Percentiles rank a stretch among this genome's conserved stretches.
Evolutionary conservation across 768 basidiomycete genomes (phyloP).

Genomic region (Leccinum boreale): DNA sequence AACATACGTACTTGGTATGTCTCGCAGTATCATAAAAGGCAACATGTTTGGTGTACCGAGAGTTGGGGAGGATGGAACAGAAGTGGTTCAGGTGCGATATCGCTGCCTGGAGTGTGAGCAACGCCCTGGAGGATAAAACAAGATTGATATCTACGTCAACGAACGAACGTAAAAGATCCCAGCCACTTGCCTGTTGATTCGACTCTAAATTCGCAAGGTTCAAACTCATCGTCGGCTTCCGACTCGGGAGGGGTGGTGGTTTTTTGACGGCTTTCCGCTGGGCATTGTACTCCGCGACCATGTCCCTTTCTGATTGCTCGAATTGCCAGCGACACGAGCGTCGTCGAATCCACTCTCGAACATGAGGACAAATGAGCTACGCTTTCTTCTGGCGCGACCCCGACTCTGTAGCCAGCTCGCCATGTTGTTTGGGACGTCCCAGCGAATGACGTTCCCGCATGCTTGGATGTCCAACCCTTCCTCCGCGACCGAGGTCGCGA

Average conservation of each 20-base stretch:
- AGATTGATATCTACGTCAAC: neutral
- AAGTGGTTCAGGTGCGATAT: slow-evolving; percentile 71
- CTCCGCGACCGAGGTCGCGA: slow-evolving; percentile 80
- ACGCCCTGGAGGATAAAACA: slow-evolving; percentile 45
- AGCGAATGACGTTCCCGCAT: slow-evolving; percentile 79
- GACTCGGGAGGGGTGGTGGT: slow-evolving; percentile 15
- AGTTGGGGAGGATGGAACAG: slow-evolving; percentile 62
- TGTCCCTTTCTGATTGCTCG: slow-evolving; percentile 53
- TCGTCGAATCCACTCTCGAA: slow-evolving; percentile 45
- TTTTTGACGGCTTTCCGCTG: slow-evolving; percentile 15
- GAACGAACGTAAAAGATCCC: neutral
- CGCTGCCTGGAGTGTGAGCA: slow-evolving; percentile 65
- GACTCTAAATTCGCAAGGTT: slow-evolving; percentile 45
- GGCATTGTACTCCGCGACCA: slow-evolving; percentile 61
- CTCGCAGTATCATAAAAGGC: slow-evolving; percentile 52
- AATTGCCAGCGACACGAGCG: slow-evolving; percentile 49
- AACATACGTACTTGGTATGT: too few species aligned
- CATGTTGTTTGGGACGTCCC: slow-evolving; percentile 73
- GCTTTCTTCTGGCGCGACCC: slow-evolving; percentile 66
- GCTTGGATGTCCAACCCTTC: slow-evolving; percentile 84
- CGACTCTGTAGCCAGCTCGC: slow-evolving; percentile 82
- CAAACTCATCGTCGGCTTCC: slow-evolving; percentile 26
- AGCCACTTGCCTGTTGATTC: slow-evolving; percentile 55
- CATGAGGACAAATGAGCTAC: slow-evolving; percentile 75
- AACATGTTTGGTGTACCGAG: slow-evolving; percentile 44